A percentile compares a stretch with the other conserved stretches of the same genome.
These are phyloP conservation scores for Didymella pomorum DNA, from an alignment of 2,329 filamentous ascomycete genomes.

Conservation along the genomic window DNA sequence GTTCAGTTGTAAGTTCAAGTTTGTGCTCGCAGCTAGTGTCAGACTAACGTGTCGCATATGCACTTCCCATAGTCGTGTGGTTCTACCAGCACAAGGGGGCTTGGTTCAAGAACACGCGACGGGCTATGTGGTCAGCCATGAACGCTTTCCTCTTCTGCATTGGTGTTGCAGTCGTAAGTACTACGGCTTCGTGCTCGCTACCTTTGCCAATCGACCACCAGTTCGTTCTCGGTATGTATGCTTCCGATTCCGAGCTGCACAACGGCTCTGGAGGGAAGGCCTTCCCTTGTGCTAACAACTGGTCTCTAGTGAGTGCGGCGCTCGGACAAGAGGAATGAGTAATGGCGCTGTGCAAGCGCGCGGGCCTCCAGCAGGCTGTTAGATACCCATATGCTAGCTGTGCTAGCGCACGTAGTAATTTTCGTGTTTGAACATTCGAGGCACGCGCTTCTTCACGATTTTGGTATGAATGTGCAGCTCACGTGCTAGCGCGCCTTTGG, in stretches of 20 bases:
- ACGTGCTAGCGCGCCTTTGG: constrained; percentile 9
- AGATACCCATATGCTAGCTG: background rate
- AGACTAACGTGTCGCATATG: constrained; percentile 36
- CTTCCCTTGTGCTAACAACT: constrained; percentile 45
- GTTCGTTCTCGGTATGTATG: constrained; percentile 43
- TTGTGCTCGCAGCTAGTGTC: background rate
- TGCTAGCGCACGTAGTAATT: background rate
- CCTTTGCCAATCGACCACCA: constrained; percentile 12
- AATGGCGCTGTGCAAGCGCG: too few relatives aligned
- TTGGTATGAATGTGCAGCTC: background rate
- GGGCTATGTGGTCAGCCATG: constrained; percentile 55
- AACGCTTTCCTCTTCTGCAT: constrained; percentile 54
- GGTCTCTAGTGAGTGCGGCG: constrained; percentile 29
- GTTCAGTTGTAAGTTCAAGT: constrained; percentile 65
- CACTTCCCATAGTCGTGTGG: constrained; percentile 57
- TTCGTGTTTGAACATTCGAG: background rate
- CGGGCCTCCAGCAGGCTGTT: background rate
- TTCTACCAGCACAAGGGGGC: constrained; percentile 57
- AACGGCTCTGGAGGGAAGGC: constrained; percentile 35
- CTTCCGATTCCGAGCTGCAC: constrained; percentile 35
- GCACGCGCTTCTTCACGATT: background rate
- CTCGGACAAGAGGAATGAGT: background rate
- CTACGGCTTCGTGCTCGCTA: background rate
- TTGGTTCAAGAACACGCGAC: constrained; percentile 51
- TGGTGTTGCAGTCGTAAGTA: constrained; percentile 42